Conservation (phyloP, 2,329 filamentous ascomycete species). For the Pleoardoris graminearum region DNA sequence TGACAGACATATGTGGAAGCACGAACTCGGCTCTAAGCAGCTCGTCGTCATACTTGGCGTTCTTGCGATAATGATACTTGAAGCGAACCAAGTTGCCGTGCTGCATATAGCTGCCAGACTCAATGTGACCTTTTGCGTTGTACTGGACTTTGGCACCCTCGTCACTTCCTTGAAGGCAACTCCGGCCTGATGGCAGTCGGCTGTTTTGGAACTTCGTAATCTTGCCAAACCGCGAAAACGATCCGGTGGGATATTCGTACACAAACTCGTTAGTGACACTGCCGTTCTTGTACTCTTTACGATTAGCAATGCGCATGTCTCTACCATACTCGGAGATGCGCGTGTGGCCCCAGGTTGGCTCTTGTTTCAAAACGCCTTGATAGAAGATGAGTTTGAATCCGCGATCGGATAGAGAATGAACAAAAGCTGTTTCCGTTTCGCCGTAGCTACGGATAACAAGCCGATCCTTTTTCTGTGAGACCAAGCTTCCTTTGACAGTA, state of each 20-base stretch:
- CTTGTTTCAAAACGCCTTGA: slow-evolving; percentile 45
- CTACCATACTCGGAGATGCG: slow-evolving; percentile 54
- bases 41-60: slow-evolving; percentile 58
- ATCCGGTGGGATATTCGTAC: slow-evolving; percentile 52
- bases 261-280: slow-evolving; percentile 52
- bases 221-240: slow-evolving; percentile 36
- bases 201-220: slow-evolving; percentile 46
- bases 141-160: slow-evolving; percentile 55
- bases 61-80: slow-evolving; percentile 59
- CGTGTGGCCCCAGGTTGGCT: slow-evolving; percentile 51
- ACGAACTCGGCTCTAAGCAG: slow-evolving; percentile 60
- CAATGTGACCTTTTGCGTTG: slow-evolving; percentile 57
- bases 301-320: slow-evolving; percentile 50
- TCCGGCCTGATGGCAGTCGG: slow-evolving; percentile 46
- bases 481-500: slow-evolving; percentile 54
- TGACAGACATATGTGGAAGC: slow-evolving; percentile 58
- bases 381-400: slow-evolving; percentile 47
- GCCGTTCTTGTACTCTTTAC: slow-evolving; percentile 51
- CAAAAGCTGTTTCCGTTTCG: slow-evolving; percentile 56
- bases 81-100: slow-evolving; percentile 58
- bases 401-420: slow-evolving; percentile 41
- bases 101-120: slow-evolving; percentile 58
- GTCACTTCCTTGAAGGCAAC: slow-evolving; percentile 52
- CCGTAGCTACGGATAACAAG: slow-evolving; percentile 54
- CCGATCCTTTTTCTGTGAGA: slow-evolving; percentile 52